phyloP scores from a whole-genome alignment of 2,329 filamentous ascomycete genomes.

The Penicillium verrucosum region DNA sequence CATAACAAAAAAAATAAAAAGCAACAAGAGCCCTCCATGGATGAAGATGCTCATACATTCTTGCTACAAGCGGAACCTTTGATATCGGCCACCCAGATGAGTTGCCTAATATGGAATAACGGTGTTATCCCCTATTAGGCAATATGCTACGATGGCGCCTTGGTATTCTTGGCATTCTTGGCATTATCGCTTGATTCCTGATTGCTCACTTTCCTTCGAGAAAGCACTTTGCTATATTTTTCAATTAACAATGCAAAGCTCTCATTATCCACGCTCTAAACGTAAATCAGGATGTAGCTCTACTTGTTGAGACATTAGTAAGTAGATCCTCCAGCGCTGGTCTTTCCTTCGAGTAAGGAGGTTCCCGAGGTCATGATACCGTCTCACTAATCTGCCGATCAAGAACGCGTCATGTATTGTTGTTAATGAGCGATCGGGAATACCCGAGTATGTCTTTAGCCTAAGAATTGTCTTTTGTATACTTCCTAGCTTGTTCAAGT shows the following conservation, averaged over 20 bases:
- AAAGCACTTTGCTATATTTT: background rate
- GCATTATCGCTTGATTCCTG: slow-evolving; percentile 7
- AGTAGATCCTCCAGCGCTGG: background rate
- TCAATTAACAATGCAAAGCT: background rate
- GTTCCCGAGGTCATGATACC: background rate
- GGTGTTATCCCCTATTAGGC: slow-evolving; percentile 16
- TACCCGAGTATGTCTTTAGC: background rate
- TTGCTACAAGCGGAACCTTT: background rate
- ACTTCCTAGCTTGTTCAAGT: background rate
- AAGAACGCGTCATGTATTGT: background rate
- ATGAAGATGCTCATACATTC: background rate
- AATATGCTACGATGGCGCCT: slow-evolving; percentile 22
- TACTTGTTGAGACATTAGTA: no score
- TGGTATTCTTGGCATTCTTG: background rate
- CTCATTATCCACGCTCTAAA: background rate
- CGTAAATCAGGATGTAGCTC: background rate
- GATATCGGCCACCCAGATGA: slow-evolving; percentile 7
- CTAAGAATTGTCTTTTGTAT: background rate
- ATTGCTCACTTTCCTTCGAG: background rate
- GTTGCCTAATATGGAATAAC: slow-evolving; percentile 19
- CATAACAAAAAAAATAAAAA: background rate
- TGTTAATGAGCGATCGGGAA: background rate
- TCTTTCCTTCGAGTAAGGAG: background rate
- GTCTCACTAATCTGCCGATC: background rate
- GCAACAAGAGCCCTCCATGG: slow-evolving; percentile 2